Evolutionary conservation across 106 monocot genomes (phyloP).

Genomic region (Hemerocallis citrina): DNA sequence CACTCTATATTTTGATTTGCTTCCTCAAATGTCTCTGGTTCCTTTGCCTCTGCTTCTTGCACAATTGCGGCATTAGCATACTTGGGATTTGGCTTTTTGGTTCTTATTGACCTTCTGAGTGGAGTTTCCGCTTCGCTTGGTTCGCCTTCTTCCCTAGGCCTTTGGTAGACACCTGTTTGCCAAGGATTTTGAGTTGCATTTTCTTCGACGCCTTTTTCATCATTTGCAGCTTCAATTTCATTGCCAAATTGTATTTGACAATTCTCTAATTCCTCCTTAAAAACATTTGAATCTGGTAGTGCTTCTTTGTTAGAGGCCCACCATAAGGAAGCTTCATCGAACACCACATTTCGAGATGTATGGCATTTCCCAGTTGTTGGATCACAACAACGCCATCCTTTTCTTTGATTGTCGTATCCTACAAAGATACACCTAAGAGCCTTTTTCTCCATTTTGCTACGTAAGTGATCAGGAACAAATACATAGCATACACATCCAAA

Average conservation of each 20-base stretch:
- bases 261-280: not conserved
- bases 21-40: conserved; percentile 7
- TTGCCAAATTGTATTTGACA: not conserved
- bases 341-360: conserved; percentile 26
- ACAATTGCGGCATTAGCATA: conserved; percentile 5
- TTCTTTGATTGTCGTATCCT: conserved; percentile 17
- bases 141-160: not conserved
- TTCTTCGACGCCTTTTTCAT: not conserved
- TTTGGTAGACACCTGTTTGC: not conserved
- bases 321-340: conserved; percentile 21
- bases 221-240: not conserved
- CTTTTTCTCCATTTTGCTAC: conserved; percentile 20
- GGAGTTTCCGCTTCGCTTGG: too few relatives aligned
- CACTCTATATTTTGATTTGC: not conserved
- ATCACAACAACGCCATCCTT: conserved; percentile 24
- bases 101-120: conserved; percentile 2
- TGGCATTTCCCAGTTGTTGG: conserved; percentile 12
- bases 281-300: not conserved
- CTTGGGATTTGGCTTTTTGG: conserved; percentile 13
- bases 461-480: conserved; percentile 5
- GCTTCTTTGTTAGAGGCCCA: conserved; percentile 8
- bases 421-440: conserved; percentile 19
- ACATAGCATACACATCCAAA: conserved; percentile 22
- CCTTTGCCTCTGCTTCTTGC: conserved; percentile 1
- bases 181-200: conserved; percentile 3